Base-by-base conservation (phyloP, 371 early-diverging fungal species). In the Phascolomyces articulosus region DNA sequence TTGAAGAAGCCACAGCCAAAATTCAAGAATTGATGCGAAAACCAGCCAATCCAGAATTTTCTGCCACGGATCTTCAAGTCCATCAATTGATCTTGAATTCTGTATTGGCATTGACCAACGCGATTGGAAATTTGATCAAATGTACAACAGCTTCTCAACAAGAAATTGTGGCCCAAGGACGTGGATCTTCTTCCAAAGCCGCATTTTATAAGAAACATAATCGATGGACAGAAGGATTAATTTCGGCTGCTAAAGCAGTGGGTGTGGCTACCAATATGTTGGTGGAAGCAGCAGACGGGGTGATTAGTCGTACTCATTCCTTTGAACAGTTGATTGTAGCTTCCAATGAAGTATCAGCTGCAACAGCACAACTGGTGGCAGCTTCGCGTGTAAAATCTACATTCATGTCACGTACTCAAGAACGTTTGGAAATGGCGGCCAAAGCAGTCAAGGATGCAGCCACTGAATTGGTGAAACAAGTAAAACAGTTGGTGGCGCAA, bases 151-250 rank as follows among this genome's bases (percentile, higher is more conserved):
- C 87, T 23, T 92, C 95, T 10, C 98, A 98, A 75, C 92, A 96
- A 73, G 99, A 98, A 79, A 95, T 97, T 80, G 98, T 97, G 10
- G 90, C 95, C 1, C 93, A 96, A 73, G 97, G 97, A 21, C 85
- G 92, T 41, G 97, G 95, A 0, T 71, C 89, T 3, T 85, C 90
- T 21, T 88, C 93, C 47, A 91, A 91, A 55, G 91, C 92, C 7
- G 95, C 94, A 0, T 98, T 97, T 73, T 98, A 98, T 87, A 97
- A 97, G 74, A 97, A 97, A 86, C 95, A 98, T 82, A 96, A 96
- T 83, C 91, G 96, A 68, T 98, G 99, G 99, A 98, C 97, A 2
- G 98, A 98, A 72, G 99, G 99, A 23, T 86, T 98, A 26, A 96
- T 98, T 62, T 94, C 96, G 2, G 99, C 99, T 0, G 98, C 99